Evolutionary conservation across 2,329 filamentous ascomycete genomes (phyloP), one percentile per base, ranked within the genome.

Genomic region (Pseudophaeomoniella oleicola): DNA sequence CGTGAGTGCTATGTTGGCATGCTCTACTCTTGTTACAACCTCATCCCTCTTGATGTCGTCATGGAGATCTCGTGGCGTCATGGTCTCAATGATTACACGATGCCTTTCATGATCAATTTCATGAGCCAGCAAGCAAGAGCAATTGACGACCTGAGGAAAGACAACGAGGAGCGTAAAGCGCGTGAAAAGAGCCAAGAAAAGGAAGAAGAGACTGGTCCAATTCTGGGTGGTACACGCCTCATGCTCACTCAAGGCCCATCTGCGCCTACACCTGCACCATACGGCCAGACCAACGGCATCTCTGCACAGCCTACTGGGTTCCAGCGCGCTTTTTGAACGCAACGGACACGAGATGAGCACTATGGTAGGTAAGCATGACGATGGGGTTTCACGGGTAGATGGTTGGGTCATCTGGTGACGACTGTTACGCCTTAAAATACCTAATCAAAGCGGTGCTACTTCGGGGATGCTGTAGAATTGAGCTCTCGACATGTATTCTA

Each of bases 91-190:
- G 90, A 98, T 66, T 98, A 94, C 64, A 93, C 87, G 34, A 98
- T 98, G 92, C 90, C 90, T 13, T 98, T 93, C 70, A 92, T 98
- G 85, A 96, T 98, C 73, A 98, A 96, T 67, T 81, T 92, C 67
- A 70, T 98, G 44, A 76, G 79, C 48, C 86, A 94, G 60, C 87
- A 96, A 63, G 86, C 84, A 29, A 77, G 81, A 47, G 80, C 92
- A 39, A 80, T 98, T 47, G 75, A 86, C 40, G 58, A 69, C 41
- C 72, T 98, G 42, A 93, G 92, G 71, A 83, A 84, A 43, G 92
- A 98, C 62, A 98, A 96, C 54, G 92, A 98, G 60, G 83, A 87
- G 55, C 81, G 87, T 52, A 94, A 94, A 59, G 60, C 66, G 13
- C 66, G 64, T 43, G 74, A 78, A 62, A 69, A 69, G 22, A 77